Percentiles rank a stretch among this genome's conserved stretches.
phyloP scores from a whole-genome alignment of 768 basidiomycete species.

The Lactarius sp. region DNA sequence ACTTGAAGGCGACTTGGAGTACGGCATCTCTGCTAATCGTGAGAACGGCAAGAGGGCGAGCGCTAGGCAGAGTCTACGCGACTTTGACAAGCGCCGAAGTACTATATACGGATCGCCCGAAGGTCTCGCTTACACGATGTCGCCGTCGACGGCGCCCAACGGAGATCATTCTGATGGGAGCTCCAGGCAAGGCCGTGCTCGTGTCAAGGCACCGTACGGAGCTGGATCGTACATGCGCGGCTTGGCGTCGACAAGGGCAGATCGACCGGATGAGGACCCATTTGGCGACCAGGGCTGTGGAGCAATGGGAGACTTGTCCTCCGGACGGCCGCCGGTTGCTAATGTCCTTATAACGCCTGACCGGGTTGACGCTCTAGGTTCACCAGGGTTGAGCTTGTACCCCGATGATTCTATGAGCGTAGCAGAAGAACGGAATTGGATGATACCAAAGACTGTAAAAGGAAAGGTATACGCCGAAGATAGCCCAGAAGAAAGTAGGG shows the following conservation, averaged over 20 bases:
- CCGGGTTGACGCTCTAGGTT: conserved; percentile 33
- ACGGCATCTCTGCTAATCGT: not conserved
- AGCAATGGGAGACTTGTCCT: conserved; percentile 29
- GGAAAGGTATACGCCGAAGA: conserved; percentile 8
- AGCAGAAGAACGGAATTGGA: conserved; percentile 36
- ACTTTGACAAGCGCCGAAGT: conserved; percentile 19
- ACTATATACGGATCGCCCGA: conserved; percentile 23
- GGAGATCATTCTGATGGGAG: conserved; percentile 24
- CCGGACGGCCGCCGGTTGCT: conserved; percentile 32
- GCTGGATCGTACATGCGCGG: conserved; percentile 48
- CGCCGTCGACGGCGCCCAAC: conserved; percentile 29
- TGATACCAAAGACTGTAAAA: conserved; percentile 23
- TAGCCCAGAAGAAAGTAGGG: conserved; percentile 31
- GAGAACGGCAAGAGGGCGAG: conserved; percentile 15
- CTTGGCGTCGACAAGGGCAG: conserved; percentile 41
- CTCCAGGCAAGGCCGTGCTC: conserved; percentile 43
- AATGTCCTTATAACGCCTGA: conserved; percentile 33
- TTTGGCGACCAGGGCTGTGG: conserved; percentile 32
- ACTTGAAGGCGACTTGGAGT: not conserved
- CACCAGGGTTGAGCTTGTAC: conserved; percentile 59
- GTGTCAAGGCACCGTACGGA: conserved; percentile 65
- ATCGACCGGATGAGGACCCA: conserved; percentile 30
- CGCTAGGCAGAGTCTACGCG: conserved; percentile 19
- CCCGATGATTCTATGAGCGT: conserved; percentile 71
- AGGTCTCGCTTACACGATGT: conserved; percentile 22